Evolutionary conservation across 2,329 filamentous ascomycete genomes (phyloP), one percentile per base, ranked within the genome.

Genomic region (Penicillium concentricum): DNA sequence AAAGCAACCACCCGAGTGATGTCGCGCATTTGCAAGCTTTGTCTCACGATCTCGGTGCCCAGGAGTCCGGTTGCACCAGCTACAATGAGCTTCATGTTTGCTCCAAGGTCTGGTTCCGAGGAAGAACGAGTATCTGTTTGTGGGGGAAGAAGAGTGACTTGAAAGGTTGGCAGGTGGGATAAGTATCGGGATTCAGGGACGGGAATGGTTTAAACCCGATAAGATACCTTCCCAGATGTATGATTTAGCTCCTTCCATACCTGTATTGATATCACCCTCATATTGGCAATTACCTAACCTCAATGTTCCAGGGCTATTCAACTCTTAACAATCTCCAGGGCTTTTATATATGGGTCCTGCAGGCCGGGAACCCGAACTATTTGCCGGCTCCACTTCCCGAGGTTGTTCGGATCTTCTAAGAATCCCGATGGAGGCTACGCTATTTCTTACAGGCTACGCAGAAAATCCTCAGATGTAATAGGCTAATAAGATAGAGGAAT

Each of bases 41-140:
- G 72, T 12, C 67, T 66, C 50, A 77, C 64, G 49, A 75, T 45
- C 56, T 76, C 72, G 7, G 65, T 69, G 20, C 67, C 72, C 7
- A 76, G 64, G 32, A 73, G 72, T 12, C 73, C 69, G 5, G 69
- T 74, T 0, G 70, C 67, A 10, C 71, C 73, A 22, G 68, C 65
- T 43, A 76, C 51, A 20, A 76, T 66, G 46, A 75, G 66, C 51
- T 74, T 76, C 72, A 76, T 75, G 4, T 6, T 57, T 18, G 4
- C 1, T 4, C 1, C 4, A 1, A 28, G 13, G 4, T 30, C 6
- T 1, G 43, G 12, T 50, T 2, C 5, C 38, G 5, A 5, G 22
- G 15, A 26, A 30, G 4, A 39, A 41, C 0, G n/a, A 2, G 6
- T 13, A 22, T 20, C 1, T 41, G 7, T 6, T 2, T n/a, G n/a